These are phyloP conservation scores for Fusarium burgessii DNA, from an alignment of 2,329 filamentous ascomycete genomes.

Conservation along the genomic window DNA sequence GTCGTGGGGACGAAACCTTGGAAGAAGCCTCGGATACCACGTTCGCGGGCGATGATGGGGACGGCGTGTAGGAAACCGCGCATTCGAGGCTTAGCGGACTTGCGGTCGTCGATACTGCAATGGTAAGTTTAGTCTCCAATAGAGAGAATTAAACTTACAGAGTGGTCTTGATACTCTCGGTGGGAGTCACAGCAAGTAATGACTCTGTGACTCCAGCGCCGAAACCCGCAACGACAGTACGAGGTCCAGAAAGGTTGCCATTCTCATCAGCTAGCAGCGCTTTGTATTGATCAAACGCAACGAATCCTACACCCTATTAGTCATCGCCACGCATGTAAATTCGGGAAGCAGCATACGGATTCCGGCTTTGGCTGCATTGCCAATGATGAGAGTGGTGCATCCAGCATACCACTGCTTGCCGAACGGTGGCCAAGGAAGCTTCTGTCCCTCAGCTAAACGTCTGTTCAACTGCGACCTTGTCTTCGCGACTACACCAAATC, in stretches of 20 bases:
- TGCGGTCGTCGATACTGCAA: constrained; percentile 89
- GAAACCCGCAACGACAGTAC: constrained; percentile 93
- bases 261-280: constrained; percentile 81
- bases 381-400: constrained; percentile 95
- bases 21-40: constrained; percentile 93
- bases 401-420: constrained; percentile 97
- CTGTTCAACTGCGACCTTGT: constrained; percentile 94
- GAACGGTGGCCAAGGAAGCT: constrained; percentile 94
- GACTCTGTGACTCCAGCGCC: constrained; percentile 96
- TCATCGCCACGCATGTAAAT: neutral
- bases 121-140: neutral
- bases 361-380: constrained; percentile 95
- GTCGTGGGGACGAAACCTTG: constrained; percentile 97
- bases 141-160: constrained; percentile 62
- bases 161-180: constrained; percentile 98
- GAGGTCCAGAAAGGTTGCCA: constrained; percentile 89
- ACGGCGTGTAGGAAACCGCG: constrained; percentile 92
- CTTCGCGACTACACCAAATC: constrained; percentile 78
- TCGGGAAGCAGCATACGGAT: constrained; percentile 73
- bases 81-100: constrained; percentile 85
- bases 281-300: constrained; percentile 97
- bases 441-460: constrained; percentile 81
- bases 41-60: constrained; percentile 86
- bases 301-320: constrained; percentile 66
- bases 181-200: constrained; percentile 92